Evolutionary conservation across 805 yeast species (phyloP).

Genomic region (Spathaspora girioi): DNA sequence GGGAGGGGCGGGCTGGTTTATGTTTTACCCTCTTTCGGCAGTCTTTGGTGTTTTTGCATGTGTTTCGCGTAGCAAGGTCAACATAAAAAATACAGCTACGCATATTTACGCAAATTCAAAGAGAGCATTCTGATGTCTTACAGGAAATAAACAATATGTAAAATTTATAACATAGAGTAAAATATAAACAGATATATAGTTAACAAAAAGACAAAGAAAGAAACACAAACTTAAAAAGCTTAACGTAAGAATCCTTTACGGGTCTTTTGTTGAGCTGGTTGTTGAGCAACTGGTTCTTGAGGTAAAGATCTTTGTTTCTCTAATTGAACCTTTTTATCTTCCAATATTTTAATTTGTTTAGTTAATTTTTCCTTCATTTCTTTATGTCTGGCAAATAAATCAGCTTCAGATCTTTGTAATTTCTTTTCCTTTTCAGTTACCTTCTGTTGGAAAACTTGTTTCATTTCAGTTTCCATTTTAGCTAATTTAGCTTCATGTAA

Average conservation of each 20-base stretch:
- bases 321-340: conserved; percentile 82
- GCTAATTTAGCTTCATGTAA: conserved; percentile 91
- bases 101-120: background rate
- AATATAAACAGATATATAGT: background rate
- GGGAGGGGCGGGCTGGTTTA: background rate
- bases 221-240: background rate
- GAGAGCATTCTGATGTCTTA: background rate
- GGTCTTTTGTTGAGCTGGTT: conserved; percentile 49
- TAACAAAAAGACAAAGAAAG: background rate
- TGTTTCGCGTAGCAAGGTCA: background rate
- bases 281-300: conserved; percentile 41
- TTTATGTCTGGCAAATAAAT: conserved; percentile 89
- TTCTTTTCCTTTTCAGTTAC: conserved; percentile 96
- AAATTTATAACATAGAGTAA: background rate
- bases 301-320: conserved; percentile 57
- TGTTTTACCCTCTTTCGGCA: background rate
- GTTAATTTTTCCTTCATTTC: conserved; percentile 94
- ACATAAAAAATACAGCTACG: background rate
- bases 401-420: conserved; percentile 94
- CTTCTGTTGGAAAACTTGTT: conserved; percentile 91
- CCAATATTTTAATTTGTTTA: conserved; percentile 83
- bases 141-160: background rate
- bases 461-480: conserved; percentile 95
- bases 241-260: conserved; percentile 81
- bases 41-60: background rate